phyloP scores from a whole-genome alignment of 352 stramenopile species.

The Thalassiosira hispida region DNA sequence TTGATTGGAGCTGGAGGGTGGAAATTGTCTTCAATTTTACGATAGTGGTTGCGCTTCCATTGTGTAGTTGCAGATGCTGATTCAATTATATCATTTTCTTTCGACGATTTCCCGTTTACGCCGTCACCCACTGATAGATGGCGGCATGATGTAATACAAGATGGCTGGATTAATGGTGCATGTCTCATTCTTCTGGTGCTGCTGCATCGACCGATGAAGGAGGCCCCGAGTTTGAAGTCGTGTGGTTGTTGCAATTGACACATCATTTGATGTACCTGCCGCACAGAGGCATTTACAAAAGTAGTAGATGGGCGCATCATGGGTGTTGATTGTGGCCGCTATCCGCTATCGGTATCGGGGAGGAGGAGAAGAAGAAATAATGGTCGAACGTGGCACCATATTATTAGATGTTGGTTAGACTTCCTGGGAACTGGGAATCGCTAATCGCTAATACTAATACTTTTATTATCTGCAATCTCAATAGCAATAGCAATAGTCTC shows the following conservation, averaged over 20 bases:
- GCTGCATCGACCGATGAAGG: neutral
- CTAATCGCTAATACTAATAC: too few relatives aligned
- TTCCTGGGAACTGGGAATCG: too few relatives aligned
- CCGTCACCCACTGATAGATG: neutral
- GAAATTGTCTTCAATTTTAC: conserved; percentile 57
- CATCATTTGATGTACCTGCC: conserved; percentile 1
- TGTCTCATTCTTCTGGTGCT: neutral
- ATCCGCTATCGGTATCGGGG: neutral
- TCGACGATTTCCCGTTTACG: conserved; percentile 4
- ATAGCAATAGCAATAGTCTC: too few relatives aligned
- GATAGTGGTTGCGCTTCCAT: conserved; percentile 57
- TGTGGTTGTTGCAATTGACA: neutral
- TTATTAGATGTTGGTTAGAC: too few relatives aligned
- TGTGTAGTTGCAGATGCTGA: conserved; percentile 40
- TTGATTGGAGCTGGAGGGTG: conserved; percentile 12
- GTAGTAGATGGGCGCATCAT: neutral
- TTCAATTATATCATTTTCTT: conserved; percentile 39
- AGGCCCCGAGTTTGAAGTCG: neutral
- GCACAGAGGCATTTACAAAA: neutral
- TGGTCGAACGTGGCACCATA: too few relatives aligned
- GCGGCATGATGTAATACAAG: neutral
- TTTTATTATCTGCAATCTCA: too few relatives aligned
- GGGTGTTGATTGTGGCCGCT: neutral
- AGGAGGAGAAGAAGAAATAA: too few relatives aligned
- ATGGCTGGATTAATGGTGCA: neutral